Conservation (phyloP, 2,329 filamentous ascomycete species). For the Aspergillus caelatus region DNA sequence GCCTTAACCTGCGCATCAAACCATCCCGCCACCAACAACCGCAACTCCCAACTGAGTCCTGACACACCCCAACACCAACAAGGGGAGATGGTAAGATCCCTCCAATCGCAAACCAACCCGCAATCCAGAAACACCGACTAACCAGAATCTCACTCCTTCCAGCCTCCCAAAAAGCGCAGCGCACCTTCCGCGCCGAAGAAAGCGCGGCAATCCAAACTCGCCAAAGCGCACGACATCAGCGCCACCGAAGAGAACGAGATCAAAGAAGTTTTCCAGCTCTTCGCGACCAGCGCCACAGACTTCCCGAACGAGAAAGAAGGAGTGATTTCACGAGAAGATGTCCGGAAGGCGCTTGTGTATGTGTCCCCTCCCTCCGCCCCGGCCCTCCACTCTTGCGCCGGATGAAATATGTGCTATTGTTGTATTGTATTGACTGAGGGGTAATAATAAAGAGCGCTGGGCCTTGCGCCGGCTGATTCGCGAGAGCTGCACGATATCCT, state of each 20-base stretch:
- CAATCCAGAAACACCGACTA: neutral
- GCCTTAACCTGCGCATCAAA: neutral
- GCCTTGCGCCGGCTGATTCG: conserved; percentile 65
- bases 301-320: conserved; percentile 72
- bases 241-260: conserved; percentile 87
- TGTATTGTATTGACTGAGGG: neutral
- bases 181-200: conserved; percentile 38
- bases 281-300: conserved; percentile 61
- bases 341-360: conserved; percentile 74
- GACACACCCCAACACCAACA: neutral
- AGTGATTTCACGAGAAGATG: conserved; percentile 67
- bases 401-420: neutral
- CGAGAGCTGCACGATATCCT: conserved; percentile 76
- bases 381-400: neutral
- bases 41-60: neutral
- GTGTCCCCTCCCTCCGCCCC: conserved; percentile 27
- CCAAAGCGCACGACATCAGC: conserved; percentile 85
- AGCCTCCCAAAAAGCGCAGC: conserved; percentile 44
- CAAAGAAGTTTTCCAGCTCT: conserved; percentile 83
- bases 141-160: neutral
- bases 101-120: neutral
- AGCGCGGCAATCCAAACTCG: conserved; percentile 77
- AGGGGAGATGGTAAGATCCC: conserved; percentile 23
- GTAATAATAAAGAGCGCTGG: conserved; percentile 70
- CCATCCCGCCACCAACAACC: conserved; percentile 2